Base-by-base conservation (phyloP, 2,329 filamentous ascomycete species). In the Penicillium sp. region DNA sequence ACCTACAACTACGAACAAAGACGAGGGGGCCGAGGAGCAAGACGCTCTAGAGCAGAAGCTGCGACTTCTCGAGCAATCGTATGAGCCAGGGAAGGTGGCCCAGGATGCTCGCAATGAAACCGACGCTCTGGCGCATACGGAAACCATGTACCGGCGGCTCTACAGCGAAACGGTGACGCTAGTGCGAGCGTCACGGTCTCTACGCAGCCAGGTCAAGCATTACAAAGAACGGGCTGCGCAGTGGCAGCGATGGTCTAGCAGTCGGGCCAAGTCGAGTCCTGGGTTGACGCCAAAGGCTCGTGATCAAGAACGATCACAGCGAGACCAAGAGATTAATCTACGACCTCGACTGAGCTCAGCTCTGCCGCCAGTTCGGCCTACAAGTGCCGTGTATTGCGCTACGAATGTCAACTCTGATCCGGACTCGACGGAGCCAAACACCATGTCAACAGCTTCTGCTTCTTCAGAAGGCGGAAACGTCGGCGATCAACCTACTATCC, bases 161-260 rank as follows among this genome's bases (percentile, higher is more conserved):
- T 74, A 74, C 47, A 49, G 54, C 8, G 68, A 71, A 51, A 47
- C 68, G 12, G 56, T 62, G 40, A 68, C 60, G 9, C 60, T 74
- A 20, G 38, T 65, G 5, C 52, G 63, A 20, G 66, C 66, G 2
- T 69, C 65, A 56, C 63, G 55, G 4, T 60, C 63, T 21, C 64
- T 75, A 21, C 70, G 66, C 55, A 57, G 57, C 7, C 67, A 64
- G 26, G 59, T 72, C 5, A 67, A 71, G 49, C 64, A 65, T n/a
- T 66, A 70, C 43, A 74, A 73, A 51, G 64, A 58, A 47, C 74
- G 71, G 49, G 57, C 72, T 11, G 55, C 49, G 6, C 59, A 64
- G 50, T 71, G 69, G 67, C 63, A 67, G 33, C 63, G 57, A 5
- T 66, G 62, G 46, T 35, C 30, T 14, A 14, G 30, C 30, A 5